phyloP scores from a whole-genome alignment of 208 protist genomes.

The Leishmania braziliensis region DNA sequence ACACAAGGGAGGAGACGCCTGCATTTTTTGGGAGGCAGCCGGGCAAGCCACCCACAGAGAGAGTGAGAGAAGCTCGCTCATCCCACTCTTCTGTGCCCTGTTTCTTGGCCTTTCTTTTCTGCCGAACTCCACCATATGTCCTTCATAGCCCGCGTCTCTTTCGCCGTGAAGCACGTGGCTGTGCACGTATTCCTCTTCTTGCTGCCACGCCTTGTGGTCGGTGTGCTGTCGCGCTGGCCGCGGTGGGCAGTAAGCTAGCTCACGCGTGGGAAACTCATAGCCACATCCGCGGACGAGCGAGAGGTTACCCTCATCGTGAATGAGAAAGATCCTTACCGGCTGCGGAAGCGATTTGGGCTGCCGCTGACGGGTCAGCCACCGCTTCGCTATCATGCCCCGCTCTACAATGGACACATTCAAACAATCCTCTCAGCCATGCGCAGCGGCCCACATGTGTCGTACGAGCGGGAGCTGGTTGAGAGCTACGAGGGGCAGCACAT shows the following conservation, averaged over 20 bases:
- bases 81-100: background rate
- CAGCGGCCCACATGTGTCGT: slow-evolving; percentile 24
- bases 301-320: slow-evolving; percentile 24
- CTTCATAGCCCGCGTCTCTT: slow-evolving; percentile 20
- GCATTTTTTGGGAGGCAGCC: background rate
- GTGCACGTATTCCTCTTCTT: slow-evolving; percentile 37
- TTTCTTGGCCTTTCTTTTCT: background rate
- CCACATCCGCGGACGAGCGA: slow-evolving; percentile 13
- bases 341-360: slow-evolving; percentile 29
- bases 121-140: background rate
- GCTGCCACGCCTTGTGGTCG: slow-evolving; percentile 26
- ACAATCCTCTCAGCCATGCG: slow-evolving; percentile 46
- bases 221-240: slow-evolving; percentile 26
- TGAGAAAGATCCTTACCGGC: slow-evolving; percentile 11
- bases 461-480: slow-evolving; percentile 39
- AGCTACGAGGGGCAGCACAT: slow-evolving; percentile 44
- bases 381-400: slow-evolving; percentile 41
- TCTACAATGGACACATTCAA: slow-evolving; percentile 59
- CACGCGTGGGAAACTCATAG: background rate
- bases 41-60: too few species aligned
- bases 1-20: background rate
- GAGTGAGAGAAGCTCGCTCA: background rate
- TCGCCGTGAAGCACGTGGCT: slow-evolving; percentile 29
- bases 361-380: slow-evolving; percentile 9
- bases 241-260: slow-evolving; percentile 18